phyloP scores from a whole-genome alignment of 768 basidiomycete species.

The Termitomyces sp. region DNA sequence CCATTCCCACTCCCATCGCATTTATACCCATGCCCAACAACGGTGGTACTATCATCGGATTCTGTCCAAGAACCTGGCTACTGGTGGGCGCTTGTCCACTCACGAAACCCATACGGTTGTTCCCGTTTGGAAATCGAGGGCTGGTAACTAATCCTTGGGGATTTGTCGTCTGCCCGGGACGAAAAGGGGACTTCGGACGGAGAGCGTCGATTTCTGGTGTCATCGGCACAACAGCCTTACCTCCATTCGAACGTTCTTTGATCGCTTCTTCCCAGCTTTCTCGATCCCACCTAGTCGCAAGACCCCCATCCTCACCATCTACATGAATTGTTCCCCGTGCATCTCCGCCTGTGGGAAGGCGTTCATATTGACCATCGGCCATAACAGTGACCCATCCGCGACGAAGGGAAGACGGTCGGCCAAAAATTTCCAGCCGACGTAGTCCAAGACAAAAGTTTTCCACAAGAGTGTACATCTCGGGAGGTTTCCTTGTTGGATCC shows the following conservation, averaged over 20 bases:
- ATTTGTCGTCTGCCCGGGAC: constrained; percentile 24
- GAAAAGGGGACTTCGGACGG: constrained; percentile 79
- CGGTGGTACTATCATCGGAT: constrained; percentile 27
- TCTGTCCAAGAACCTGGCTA: constrained; percentile 23
- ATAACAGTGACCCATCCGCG: constrained; percentile 92
- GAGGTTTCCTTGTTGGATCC: constrained; percentile 85
- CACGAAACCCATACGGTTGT: constrained; percentile 18
- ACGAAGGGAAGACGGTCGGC: constrained; percentile 63
- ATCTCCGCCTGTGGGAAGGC: constrained; percentile 30
- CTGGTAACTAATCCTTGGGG: constrained; percentile 13
- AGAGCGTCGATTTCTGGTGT: constrained; percentile 78
- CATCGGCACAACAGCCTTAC: constrained; percentile 63
- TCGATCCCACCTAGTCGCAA: constrained; percentile 50
- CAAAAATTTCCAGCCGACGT: constrained; percentile 88
- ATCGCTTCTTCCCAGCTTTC: constrained; percentile 63
- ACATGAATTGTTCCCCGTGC: constrained; percentile 28
- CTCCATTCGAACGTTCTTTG: constrained; percentile 47
- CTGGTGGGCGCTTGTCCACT: constrained; percentile 15
- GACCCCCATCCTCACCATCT: constrained; percentile 35
- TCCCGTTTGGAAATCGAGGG: constrained; percentile 12
- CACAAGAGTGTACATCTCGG: constrained; percentile 92
- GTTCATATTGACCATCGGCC: constrained; percentile 55
- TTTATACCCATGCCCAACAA: constrained; percentile 28
- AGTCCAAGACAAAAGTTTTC: constrained; percentile 97
- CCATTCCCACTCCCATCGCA: constrained; percentile 28